Evolutionary conservation across 2,329 filamentous ascomycete species (phyloP), one percentile per base, ranked within the genome.

Genomic region (Ophiostoma novo-ulmi): DNA sequence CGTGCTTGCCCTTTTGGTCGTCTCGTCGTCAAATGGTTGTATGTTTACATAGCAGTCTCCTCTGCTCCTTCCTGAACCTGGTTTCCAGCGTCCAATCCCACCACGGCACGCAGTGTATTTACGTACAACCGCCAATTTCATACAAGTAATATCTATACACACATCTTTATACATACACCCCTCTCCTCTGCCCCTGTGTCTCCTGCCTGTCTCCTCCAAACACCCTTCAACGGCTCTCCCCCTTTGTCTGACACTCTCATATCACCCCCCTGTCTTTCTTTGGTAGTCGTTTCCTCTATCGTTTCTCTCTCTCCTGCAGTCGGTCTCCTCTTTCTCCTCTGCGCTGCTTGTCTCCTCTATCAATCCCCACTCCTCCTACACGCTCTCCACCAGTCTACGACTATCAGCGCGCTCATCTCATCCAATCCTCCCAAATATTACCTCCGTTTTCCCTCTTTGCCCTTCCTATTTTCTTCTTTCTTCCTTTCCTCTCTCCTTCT

Each of bases 1-100:
- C 36, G 41, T 26, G 44, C 48, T 66, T 69, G 52, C 69, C 68
- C 58, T 70, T 69, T 67, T 65, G 35, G 65, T 68, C 17, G 69
- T 68, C 69, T 71, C 55, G 70, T 55, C 48, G 58, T 17, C 52
- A 26, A 58, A 58, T 26, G 52, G 52, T 26, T 58, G 52, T 44
- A 31, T 31, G 31, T 31, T 31, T 31, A 31, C 31, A 31, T 31
- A 31, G 31, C 3, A 48, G 44, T 48, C 44, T n/a, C 44, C 38
- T 48, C 44, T 48, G 44, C 14, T 48, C 44, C 44, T 48, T 48
- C 44, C 44, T 48, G 17, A 20, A 48, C 44, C 44, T 48, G 44
- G 44, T 48, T 48, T 48, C 17, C 44, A 48, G 38, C 6, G 38
- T 10, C 38, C 38, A 39, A 13, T 39, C 5, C 14, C 41, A 7